These are phyloP conservation scores for Canavalia ensiformis DNA, from an alignment of 306 rosid genomes.

Conservation along the genomic window DNA sequence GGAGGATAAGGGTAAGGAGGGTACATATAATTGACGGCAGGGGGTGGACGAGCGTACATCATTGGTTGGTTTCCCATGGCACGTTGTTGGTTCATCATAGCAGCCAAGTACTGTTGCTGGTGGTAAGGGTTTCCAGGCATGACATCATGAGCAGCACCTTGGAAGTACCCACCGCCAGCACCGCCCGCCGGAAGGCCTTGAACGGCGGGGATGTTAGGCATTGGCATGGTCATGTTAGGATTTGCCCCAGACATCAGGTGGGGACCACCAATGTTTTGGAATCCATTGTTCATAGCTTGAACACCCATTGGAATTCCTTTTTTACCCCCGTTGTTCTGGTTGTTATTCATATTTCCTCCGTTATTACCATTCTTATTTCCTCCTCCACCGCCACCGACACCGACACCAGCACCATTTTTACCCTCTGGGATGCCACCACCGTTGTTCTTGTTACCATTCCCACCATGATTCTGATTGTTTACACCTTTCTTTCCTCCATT, in stretches of 20 bases:
- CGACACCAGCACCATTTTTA: conserved; percentile 22
- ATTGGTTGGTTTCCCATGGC: conserved; percentile 75
- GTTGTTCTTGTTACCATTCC: conserved; percentile 40
- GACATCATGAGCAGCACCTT: conserved; percentile 62
- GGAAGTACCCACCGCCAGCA: conserved; percentile 55
- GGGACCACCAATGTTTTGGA: conserved; percentile 54
- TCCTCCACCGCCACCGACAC: conserved; percentile 5
- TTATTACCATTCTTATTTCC: conserved; percentile 45
- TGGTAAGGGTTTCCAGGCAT: conserved; percentile 72
- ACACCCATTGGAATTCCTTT: conserved; percentile 51
- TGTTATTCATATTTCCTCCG: conserved; percentile 28
- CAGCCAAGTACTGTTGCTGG: conserved; percentile 65
- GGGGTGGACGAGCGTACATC: conserved; percentile 81
- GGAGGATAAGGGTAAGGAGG: conserved; percentile 63
- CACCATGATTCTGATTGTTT: conserved; percentile 45
- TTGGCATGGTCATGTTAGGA: conserved; percentile 57
- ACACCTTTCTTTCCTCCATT: conserved; percentile 54
- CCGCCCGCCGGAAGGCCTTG: conserved; percentile 85
- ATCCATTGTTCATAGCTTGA: conserved; percentile 54
- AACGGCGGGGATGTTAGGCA: conserved; percentile 68
- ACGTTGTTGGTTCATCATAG: conserved; percentile 82
- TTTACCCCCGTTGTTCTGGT: conserved; percentile 46
- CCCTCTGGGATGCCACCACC: conserved; percentile 40
- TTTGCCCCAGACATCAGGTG: conserved; percentile 56
- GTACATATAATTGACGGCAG: conserved; percentile 64